These are phyloP conservation scores for Bipolaris zeicola DNA, from an alignment of 2,329 filamentous ascomycete genomes.

Conservation along the genomic window DNA sequence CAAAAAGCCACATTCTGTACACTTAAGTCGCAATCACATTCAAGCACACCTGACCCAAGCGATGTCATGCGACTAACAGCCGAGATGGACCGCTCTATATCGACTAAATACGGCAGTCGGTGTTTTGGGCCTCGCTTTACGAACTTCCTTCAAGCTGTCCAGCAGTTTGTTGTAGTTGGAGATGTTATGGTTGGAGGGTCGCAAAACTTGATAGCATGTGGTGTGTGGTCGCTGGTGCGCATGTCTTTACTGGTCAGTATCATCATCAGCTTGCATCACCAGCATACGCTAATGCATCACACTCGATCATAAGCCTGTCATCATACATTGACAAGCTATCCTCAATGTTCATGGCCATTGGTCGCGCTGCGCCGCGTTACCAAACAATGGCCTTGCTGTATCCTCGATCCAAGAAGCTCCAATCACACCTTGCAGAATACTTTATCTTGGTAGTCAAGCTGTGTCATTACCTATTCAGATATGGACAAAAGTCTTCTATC, in stretches of 20 bases:
- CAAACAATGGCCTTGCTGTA: slow-evolving; percentile 51
- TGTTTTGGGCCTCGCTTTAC: slow-evolving; percentile 52
- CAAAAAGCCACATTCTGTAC: slow-evolving; percentile 10
- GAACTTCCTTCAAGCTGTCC: slow-evolving; percentile 50
- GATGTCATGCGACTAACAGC: slow-evolving; percentile 44
- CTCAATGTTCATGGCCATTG: slow-evolving; percentile 49
- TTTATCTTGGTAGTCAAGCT: slow-evolving; percentile 50
- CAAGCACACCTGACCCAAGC: not conserved
- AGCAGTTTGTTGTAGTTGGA: slow-evolving; percentile 54
- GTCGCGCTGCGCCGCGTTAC: slow-evolving; percentile 48
- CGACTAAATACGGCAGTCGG: slow-evolving; percentile 22
- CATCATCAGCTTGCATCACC: slow-evolving; percentile 25
- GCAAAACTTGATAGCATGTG: slow-evolving; percentile 54
- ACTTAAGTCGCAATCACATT: slow-evolving; percentile 3
- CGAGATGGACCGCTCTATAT: slow-evolving; percentile 41
- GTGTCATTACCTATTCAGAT: slow-evolving; percentile 46
- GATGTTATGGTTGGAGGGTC: slow-evolving; percentile 51
- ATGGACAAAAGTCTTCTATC: slow-evolving; percentile 43
- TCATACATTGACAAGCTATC: slow-evolving; percentile 50
- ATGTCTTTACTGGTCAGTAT: slow-evolving; percentile 50
- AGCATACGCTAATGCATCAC: not conserved
- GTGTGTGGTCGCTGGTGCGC: slow-evolving; percentile 54
- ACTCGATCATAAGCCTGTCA: slow-evolving; percentile 42
- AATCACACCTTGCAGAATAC: slow-evolving; percentile 49
- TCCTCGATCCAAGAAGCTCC: slow-evolving; percentile 46